A percentile compares a stretch with the other conserved stretches of the same genome.
Conservation (phyloP, 2,329 filamentous ascomycete genomes). For the Ophiocordyceps robertsii region DNA sequence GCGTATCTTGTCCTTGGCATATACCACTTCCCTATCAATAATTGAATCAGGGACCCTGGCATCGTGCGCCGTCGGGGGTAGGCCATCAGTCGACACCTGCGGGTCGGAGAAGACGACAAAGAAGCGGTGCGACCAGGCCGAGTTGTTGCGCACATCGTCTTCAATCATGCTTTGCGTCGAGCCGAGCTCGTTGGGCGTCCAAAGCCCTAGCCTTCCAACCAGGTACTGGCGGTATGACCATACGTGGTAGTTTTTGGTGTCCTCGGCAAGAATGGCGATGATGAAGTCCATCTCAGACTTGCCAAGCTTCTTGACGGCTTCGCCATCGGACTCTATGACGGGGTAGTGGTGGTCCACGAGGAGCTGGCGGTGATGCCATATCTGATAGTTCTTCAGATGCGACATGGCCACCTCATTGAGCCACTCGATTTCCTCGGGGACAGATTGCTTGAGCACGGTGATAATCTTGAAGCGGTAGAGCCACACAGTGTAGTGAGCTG, state of each 20-base stretch:
- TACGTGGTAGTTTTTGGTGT: slow-evolving; percentile 97
- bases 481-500: slow-evolving; percentile 98
- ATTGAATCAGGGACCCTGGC: slow-evolving; percentile 45
- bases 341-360: slow-evolving; percentile 45
- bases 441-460: slow-evolving; percentile 48
- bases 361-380: slow-evolving; percentile 70
- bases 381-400: slow-evolving; percentile 97
- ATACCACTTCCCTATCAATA: slow-evolving; percentile 62
- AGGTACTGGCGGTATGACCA: slow-evolving; percentile 85
- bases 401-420: slow-evolving; percentile 70
- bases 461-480: slow-evolving; percentile 80
- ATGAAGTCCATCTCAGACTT: slow-evolving; percentile 64
- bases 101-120: slow-evolving; percentile 72
- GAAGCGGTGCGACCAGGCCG: slow-evolving; percentile 94
- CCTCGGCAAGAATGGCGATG: slow-evolving; percentile 63
- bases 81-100: slow-evolving; percentile 29
- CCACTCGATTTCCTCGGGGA: slow-evolving; percentile 68
- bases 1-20: slow-evolving; percentile 57
- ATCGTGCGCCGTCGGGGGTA: slow-evolving; percentile 37
- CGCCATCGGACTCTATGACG: slow-evolving; percentile 44
- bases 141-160: slow-evolving; percentile 85
- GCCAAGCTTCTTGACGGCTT: slow-evolving; percentile 43
- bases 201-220: slow-evolving; percentile 54
- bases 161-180: slow-evolving; percentile 61
- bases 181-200: slow-evolving; percentile 54